Conservation (phyloP, 306 rosid genomes). For the Bauhinia variegata region DNA sequence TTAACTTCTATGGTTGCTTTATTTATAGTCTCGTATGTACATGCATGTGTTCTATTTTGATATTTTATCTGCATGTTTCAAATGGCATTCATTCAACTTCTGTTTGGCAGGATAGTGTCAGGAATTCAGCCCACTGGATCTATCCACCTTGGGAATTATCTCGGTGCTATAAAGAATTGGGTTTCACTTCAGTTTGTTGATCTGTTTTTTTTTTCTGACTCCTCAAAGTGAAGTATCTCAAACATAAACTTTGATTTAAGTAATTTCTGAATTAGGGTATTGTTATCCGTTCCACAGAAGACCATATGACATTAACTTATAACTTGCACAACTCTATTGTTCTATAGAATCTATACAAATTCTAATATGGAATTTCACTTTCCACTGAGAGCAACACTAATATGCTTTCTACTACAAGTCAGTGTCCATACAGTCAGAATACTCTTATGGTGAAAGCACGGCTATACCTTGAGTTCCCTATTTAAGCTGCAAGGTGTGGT, state of each 20-base stretch:
- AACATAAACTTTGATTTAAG: not conserved
- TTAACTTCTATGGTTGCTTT: not conserved
- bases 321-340: not conserved
- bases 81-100: not conserved
- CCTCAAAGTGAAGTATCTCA: slow-evolving; percentile 4
- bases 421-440: too few species aligned
- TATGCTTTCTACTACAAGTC: too few species aligned
- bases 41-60: too few species aligned
- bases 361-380: too few species aligned
- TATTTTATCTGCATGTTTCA: not conserved
- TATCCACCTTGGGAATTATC: slow-evolving; percentile 90
- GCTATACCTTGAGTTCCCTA: too few species aligned
- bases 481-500: too few species aligned
- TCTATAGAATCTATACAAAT: not conserved
- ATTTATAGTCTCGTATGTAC: not conserved
- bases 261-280: not conserved
- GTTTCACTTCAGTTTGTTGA: slow-evolving; percentile 75
- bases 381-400: too few species aligned
- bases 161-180: slow-evolving; percentile 97
- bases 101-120: slow-evolving; percentile 82
- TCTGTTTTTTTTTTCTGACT: slow-evolving; percentile 14
- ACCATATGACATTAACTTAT: not conserved
- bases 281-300: not conserved
- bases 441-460: too few species aligned
- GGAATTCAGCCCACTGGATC: slow-evolving; percentile 99